These are phyloP conservation scores for Chaetomium sp. DNA, from an alignment of 2,329 filamentous ascomycete species.

Conservation along the genomic window DNA sequence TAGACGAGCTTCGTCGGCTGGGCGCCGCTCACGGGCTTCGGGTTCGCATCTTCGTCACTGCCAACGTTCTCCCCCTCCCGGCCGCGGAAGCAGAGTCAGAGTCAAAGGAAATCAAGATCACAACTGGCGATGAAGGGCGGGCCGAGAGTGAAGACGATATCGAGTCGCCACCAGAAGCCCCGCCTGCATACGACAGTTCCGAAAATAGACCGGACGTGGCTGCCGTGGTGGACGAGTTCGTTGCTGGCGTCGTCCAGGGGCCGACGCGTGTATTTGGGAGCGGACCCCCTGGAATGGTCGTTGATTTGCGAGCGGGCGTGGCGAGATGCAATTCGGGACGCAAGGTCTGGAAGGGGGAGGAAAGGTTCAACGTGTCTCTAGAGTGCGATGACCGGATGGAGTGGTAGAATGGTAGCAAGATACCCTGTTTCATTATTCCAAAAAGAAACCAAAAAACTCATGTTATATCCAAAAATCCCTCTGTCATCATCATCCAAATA, in stretches of 20 bases:
- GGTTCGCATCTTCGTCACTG: slow-evolving; percentile 54
- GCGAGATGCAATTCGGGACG: slow-evolving; percentile 45
- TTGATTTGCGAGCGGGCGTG: slow-evolving; percentile 49
- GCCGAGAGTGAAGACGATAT: slow-evolving; percentile 20
- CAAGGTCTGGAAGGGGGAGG: slow-evolving; percentile 53
- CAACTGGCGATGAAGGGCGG: slow-evolving; percentile 14
- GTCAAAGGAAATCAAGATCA: slow-evolving; percentile 18
- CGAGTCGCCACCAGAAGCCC: slow-evolving; percentile 12
- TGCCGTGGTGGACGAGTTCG: slow-evolving; percentile 42
- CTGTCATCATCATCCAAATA: not conserved
- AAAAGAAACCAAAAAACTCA: not conserved
- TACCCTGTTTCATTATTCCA: not conserved
- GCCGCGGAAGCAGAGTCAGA: no score
- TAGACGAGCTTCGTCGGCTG: slow-evolving; percentile 38
- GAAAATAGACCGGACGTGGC: slow-evolving; percentile 39
- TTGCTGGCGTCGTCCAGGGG: slow-evolving; percentile 40
- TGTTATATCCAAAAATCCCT: not conserved
- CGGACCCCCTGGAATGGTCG: slow-evolving; percentile 54
- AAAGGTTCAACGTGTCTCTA: slow-evolving; percentile 48
- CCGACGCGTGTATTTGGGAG: slow-evolving; percentile 53
- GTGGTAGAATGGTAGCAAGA: slow-evolving; percentile 15
- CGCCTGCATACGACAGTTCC: slow-evolving; percentile 6
- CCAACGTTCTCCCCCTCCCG: slow-evolving; percentile 34
- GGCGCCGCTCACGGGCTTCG: slow-evolving; percentile 38
- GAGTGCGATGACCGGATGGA: slow-evolving; percentile 56